A percentile compares a stretch with the other conserved stretches of the same genome.
phyloP scores from a whole-genome alignment of 2,329 filamentous ascomycete species.

The Ophiostoma piceae region DNA sequence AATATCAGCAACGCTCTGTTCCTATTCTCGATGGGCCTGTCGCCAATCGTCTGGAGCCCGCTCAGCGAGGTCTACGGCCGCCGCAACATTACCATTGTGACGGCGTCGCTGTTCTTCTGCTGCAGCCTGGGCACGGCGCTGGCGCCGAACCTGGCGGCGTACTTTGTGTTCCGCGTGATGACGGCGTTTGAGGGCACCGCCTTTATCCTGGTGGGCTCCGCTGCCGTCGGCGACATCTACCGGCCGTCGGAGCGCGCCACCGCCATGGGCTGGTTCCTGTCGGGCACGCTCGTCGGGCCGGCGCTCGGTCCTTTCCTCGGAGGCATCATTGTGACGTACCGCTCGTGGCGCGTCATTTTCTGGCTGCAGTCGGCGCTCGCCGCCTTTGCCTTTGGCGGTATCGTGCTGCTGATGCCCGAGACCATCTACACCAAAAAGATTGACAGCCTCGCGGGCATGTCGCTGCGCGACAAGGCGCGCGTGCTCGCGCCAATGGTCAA shows the following conservation, averaged over 20 bases:
- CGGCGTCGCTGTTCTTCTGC: constrained; percentile 54
- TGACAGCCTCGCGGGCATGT: constrained; percentile 49
- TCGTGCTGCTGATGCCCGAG: constrained; percentile 60
- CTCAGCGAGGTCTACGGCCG: constrained; percentile 55
- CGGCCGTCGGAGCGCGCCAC: constrained; percentile 53
- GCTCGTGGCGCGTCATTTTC: constrained; percentile 63
- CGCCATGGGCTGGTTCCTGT: constrained; percentile 60
- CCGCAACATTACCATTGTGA: constrained; percentile 50
- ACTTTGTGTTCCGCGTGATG: constrained; percentile 63
- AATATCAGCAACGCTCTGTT: constrained; percentile 66
- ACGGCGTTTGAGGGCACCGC: constrained; percentile 65
- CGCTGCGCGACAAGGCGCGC: constrained; percentile 39
- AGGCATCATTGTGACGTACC: constrained; percentile 64
- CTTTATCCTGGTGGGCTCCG: constrained; percentile 61
- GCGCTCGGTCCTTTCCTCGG: constrained; percentile 56
- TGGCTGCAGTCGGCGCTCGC: constrained; percentile 63
- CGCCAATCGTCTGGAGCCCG: constrained; percentile 61
- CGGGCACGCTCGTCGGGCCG: constrained; percentile 60
- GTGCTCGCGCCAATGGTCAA: constrained; percentile 56
- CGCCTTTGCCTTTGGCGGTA: constrained; percentile 49
- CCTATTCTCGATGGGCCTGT: constrained; percentile 64
- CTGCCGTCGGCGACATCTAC: constrained; percentile 49
- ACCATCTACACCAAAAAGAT: constrained; percentile 58
- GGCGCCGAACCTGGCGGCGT: constrained; percentile 58
- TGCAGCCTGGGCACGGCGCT: constrained; percentile 63